Conservation (phyloP, 768 basidiomycete genomes). For the Naganishia antarctica region DNA sequence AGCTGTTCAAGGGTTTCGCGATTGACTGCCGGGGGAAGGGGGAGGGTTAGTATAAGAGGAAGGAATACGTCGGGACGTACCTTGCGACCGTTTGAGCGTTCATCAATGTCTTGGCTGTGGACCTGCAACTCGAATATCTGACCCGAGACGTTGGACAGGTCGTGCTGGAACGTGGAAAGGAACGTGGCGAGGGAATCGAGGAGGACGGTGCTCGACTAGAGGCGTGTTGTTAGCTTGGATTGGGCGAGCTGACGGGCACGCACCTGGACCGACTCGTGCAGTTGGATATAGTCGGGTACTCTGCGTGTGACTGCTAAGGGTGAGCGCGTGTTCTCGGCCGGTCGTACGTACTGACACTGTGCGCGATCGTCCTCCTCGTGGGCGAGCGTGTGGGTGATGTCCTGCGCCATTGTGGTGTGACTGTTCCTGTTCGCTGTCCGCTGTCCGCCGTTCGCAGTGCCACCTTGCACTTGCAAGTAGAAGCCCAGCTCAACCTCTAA, state of each 20-base stretch:
- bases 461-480: too few species aligned
- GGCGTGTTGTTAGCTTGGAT: neutral
- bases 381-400: too few species aligned
- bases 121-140: slow-evolving; percentile 92
- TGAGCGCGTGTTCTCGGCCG: neutral
- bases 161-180: slow-evolving; percentile 89
- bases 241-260: neutral
- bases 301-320: slow-evolving; percentile 2
- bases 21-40: slow-evolving; percentile 60
- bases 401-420: too few species aligned
- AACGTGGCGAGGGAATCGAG: slow-evolving; percentile 85
- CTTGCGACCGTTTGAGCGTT: slow-evolving; percentile 72
- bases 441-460: too few species aligned
- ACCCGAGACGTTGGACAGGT: slow-evolving; percentile 87
- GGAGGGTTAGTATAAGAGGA: neutral
- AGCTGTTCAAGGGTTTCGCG: slow-evolving; percentile 74
- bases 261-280: slow-evolving; percentile 14
- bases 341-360: neutral
- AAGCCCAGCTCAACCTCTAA: too few species aligned
- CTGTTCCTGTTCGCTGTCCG: too few species aligned
- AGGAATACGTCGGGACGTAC: slow-evolving; percentile 53
- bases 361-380: neutral
- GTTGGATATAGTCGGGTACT: slow-evolving; percentile 16
- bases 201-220: slow-evolving; percentile 75
- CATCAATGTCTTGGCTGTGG: slow-evolving; percentile 84